Percentiles rank a stretch among this genome's conserved stretches.
Conservation (phyloP, 208 protist species). For the Acanthamoeba lenticulata region DNA sequence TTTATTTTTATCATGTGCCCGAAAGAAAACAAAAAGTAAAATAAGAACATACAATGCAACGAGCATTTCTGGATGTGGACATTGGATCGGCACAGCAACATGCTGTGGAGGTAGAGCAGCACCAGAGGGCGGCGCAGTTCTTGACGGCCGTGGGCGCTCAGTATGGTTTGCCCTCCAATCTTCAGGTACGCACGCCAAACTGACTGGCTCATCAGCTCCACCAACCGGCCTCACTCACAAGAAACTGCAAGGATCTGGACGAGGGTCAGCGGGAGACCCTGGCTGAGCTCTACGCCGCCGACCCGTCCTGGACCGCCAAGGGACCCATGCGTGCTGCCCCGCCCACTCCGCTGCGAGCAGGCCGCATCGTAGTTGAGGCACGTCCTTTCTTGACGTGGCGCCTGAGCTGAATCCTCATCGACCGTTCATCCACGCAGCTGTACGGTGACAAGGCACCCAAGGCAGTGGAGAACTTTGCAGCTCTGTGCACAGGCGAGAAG, state of each 20-base stretch:
- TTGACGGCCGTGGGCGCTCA: not conserved
- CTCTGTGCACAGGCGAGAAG: slow-evolving; percentile 93
- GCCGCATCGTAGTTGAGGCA: not conserved
- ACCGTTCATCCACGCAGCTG: not conserved
- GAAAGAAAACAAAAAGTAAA: not conserved
- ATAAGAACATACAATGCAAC: not conserved
- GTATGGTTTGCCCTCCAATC: not conserved
- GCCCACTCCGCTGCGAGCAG: not conserved
- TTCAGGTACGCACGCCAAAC: not conserved
- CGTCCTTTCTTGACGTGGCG: not conserved
- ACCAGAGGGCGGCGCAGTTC: not conserved
- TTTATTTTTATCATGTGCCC: not conserved
- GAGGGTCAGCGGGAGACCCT: not conserved
- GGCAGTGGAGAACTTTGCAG: slow-evolving; percentile 77
- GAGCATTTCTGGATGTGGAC: not conserved
- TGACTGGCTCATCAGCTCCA: not conserved
- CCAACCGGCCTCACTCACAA: not conserved
- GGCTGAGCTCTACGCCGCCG: slow-evolving; percentile 2
- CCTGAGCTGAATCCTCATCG: not conserved
- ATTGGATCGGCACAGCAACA: slow-evolving; percentile 29
- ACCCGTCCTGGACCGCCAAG: slow-evolving; percentile 3
- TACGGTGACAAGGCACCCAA: slow-evolving; percentile 59
- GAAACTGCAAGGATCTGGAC: not conserved
- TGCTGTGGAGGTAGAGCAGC: not conserved
- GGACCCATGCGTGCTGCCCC: not conserved